A percentile compares a stretch with the other conserved stretches of the same genome.
Conservation (phyloP, 169 alveolate genomes). For the Prorocentrum cordatum region DNA sequence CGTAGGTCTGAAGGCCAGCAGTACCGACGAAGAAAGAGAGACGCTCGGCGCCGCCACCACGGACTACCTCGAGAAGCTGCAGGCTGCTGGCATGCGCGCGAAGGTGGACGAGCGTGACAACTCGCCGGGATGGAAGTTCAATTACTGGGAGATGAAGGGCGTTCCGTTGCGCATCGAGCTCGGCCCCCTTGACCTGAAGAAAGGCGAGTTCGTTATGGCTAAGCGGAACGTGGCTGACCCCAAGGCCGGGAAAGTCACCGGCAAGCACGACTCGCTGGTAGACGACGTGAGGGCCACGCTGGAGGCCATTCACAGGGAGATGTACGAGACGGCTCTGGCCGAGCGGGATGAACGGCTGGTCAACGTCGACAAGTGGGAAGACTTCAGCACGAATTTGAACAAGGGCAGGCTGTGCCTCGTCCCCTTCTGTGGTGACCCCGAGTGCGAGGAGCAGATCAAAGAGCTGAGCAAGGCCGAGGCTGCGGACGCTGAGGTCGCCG, state of each 20-base stretch:
- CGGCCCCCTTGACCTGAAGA: constrained; percentile 94
- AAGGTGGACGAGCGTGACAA: constrained; percentile 76
- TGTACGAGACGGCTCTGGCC: constrained; percentile 63
- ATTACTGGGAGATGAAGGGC: constrained; percentile 99
- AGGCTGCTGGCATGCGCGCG: not conserved
- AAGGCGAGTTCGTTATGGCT: constrained; percentile 72
- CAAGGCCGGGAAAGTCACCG: constrained; percentile 30
- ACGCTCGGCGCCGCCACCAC: not conserved
- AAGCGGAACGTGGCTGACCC: constrained; percentile 22
- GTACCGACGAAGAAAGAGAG: constrained; percentile 46
- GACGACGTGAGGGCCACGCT: constrained; percentile 63
- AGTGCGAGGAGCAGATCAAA: constrained; percentile 76
- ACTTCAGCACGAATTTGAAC: constrained; percentile 83
- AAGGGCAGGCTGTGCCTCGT: constrained; percentile 79
- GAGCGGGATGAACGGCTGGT: constrained; percentile 66
- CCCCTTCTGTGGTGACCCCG: constrained; percentile 79
- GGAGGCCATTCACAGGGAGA: constrained; percentile 68
- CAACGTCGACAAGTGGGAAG: constrained; percentile 51
- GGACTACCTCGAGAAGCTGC: not conserved
- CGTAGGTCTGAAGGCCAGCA: constrained; percentile 56
- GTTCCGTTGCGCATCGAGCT: constrained; percentile 97
- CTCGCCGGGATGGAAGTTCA: constrained; percentile 99
- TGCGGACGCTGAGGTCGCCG: constrained; percentile 35
- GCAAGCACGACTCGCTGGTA: constrained; percentile 8
- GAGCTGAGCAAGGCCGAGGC: constrained; percentile 71